Evolutionary conservation across 345 rosid genomes (phyloP).

Genomic region (Moricandia arvensis): DNA sequence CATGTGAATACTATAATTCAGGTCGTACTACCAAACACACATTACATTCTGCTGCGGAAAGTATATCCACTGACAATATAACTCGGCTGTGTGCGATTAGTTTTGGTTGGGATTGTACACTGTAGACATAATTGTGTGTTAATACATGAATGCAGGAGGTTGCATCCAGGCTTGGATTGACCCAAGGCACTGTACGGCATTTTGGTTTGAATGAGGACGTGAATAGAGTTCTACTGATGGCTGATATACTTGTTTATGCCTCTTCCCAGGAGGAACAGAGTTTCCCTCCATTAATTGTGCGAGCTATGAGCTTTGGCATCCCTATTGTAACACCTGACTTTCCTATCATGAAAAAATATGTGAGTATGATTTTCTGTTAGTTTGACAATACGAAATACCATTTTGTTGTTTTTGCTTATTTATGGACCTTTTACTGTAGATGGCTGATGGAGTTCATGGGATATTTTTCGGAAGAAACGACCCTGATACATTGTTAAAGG

Average conservation of each 20-base stretch:
- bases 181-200: constrained; percentile 60
- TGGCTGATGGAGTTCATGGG: constrained; percentile 66
- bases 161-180: constrained; percentile 72
- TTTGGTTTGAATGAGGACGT: constrained; percentile 75
- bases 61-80: no score
- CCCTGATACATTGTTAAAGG: constrained; percentile 63
- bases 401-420: constrained; percentile 14
- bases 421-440: constrained; percentile 44
- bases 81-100: not conserved
- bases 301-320: constrained; percentile 86
- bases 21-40: not conserved
- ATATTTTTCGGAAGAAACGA: constrained; percentile 56
- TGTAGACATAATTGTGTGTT: constrained; percentile 5
- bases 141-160: constrained; percentile 52
- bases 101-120: constrained; percentile 14
- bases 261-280: constrained; percentile 92
- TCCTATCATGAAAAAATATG: constrained; percentile 72
- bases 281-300: constrained; percentile 73
- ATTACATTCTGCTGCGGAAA: no score
- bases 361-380: constrained; percentile 39
- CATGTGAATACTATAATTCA: not conserved
- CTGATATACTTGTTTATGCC: constrained; percentile 84
- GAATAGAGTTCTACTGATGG: constrained; percentile 64
- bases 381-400: not conserved
- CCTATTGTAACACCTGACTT: constrained; percentile 73